Evolutionary conservation across 148 eudicot species (phyloP).

Genomic region (Bassia scoparia): DNA sequence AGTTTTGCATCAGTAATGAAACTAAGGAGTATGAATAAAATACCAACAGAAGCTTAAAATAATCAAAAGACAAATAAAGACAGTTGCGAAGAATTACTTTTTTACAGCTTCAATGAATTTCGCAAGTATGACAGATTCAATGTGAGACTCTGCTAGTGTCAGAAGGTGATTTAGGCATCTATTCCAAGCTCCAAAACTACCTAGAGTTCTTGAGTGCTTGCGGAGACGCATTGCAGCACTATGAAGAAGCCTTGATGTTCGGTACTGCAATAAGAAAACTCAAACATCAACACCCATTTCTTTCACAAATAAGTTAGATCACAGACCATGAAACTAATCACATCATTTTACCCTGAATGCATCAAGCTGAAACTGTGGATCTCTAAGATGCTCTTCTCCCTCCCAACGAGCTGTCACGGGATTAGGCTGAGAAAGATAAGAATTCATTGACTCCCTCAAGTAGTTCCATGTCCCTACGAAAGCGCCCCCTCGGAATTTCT

Average conservation of each 20-base stretch:
- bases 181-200: constrained; percentile 96
- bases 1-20: constrained; percentile 3
- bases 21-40: background rate
- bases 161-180: constrained; percentile 93
- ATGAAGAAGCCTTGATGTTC: constrained; percentile 93
- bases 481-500: constrained; percentile 85
- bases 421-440: constrained; percentile 84
- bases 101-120: constrained; percentile 76
- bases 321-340: constrained; percentile 1
- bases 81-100: constrained; percentile 36
- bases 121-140: constrained; percentile 79
- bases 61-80: background rate
- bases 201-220: constrained; percentile 82
- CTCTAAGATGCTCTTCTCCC: constrained; percentile 82
- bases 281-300: background rate
- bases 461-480: constrained; percentile 90
- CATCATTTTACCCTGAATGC: constrained; percentile 69
- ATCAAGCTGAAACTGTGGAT: constrained; percentile 90
- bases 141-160: constrained; percentile 93
- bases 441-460: constrained; percentile 85
- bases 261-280: constrained; percentile 54
- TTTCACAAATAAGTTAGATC: background rate
- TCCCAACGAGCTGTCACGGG: constrained; percentile 96
- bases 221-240: constrained; percentile 75
- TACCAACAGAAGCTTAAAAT: background rate